phyloP scores from a whole-genome alignment of 768 basidiomycete genomes.

The Candolleomyces eurysporus region DNA sequence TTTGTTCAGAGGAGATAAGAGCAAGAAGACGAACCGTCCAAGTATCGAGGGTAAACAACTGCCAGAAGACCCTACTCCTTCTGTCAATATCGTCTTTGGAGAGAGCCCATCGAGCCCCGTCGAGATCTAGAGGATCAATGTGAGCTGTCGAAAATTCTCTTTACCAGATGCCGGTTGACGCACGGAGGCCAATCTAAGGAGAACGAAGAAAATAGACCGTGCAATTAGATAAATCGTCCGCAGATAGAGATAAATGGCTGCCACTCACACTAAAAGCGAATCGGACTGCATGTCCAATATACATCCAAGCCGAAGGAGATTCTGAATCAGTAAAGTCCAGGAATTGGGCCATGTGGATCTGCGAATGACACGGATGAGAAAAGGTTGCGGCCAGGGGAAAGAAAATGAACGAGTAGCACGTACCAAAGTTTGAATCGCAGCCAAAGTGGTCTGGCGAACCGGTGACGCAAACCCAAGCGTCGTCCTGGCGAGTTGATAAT shows the following conservation, averaged over 20 bases:
- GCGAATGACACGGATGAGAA: neutral
- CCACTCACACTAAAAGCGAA: constrained; percentile 57
- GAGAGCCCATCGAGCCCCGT: constrained; percentile 60
- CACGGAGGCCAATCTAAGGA: constrained; percentile 51
- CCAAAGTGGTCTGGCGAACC: constrained; percentile 48
- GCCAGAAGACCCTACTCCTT: constrained; percentile 64
- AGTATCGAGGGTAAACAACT: constrained; percentile 62
- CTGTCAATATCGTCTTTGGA: constrained; percentile 40
- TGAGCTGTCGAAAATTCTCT: neutral
- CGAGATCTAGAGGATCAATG: constrained; percentile 43
- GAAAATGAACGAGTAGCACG: constrained; percentile 15
- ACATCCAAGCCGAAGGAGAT: constrained; percentile 51
- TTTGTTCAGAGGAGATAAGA: neutral
- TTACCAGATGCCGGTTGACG: constrained; percentile 16
- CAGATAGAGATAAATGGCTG: constrained; percentile 1
- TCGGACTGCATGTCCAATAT: constrained; percentile 58
- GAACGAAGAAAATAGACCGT: neutral
- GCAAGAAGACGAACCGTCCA: constrained; percentile 44
- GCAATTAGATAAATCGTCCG: neutral
- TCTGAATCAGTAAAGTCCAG: constrained; percentile 56
- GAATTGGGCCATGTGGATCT: constrained; percentile 48
- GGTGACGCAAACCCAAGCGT: constrained; percentile 49
- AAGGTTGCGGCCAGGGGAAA: neutral
- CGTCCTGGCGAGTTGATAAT: constrained; percentile 56
- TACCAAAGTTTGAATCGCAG: constrained; percentile 56